Percentiles rank a stretch among this genome's conserved stretches.
These are phyloP conservation scores for Sporopachydermia quercuum DNA, from an alignment of 805 yeast genomes.

Conservation along the genomic window DNA sequence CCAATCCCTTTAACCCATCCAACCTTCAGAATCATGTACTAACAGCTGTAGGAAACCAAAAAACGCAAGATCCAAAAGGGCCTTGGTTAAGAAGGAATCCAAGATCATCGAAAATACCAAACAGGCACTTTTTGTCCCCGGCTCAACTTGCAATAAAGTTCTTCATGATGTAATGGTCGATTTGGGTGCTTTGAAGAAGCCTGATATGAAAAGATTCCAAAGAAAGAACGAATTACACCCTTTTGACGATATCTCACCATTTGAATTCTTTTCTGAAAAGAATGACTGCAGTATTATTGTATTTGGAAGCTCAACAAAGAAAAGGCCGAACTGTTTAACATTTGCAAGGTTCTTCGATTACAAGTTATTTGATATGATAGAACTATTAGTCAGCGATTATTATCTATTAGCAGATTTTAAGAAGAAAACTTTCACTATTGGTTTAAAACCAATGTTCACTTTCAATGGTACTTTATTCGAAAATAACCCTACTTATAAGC, in stretches of 20 bases:
- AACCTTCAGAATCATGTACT: too few species aligned
- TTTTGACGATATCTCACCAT: constrained; percentile 72
- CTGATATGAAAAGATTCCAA: constrained; percentile 71
- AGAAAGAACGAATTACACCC: constrained; percentile 86
- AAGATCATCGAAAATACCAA: constrained; percentile 83
- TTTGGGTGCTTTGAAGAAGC: constrained; percentile 78
- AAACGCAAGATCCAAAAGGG: constrained; percentile 92
- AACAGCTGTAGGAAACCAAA: constrained; percentile 54
- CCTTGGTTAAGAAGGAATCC: constrained; percentile 75
- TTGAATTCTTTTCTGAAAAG: constrained; percentile 91
- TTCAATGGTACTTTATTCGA: constrained; percentile 92
- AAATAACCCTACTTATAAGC: constrained; percentile 71
- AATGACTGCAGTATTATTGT: constrained; percentile 82
- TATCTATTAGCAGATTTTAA: constrained; percentile 72
- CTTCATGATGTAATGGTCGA: constrained; percentile 85
- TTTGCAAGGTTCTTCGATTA: constrained; percentile 83
- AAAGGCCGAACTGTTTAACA: constrained; percentile 83
- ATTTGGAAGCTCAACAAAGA: constrained; percentile 66
- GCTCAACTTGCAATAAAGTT: constrained; percentile 61
- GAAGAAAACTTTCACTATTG: constrained; percentile 67
- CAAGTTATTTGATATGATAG: constrained; percentile 88
- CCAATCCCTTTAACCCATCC: too few species aligned
- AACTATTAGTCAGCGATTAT: constrained; percentile 53
- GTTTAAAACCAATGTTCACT: constrained; percentile 85
- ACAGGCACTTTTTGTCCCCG: constrained; percentile 83